Evolutionary conservation across 768 basidiomycete genomes (phyloP), one percentile per base, ranked within the genome.

Genomic region (Boletus barrowsii): DNA sequence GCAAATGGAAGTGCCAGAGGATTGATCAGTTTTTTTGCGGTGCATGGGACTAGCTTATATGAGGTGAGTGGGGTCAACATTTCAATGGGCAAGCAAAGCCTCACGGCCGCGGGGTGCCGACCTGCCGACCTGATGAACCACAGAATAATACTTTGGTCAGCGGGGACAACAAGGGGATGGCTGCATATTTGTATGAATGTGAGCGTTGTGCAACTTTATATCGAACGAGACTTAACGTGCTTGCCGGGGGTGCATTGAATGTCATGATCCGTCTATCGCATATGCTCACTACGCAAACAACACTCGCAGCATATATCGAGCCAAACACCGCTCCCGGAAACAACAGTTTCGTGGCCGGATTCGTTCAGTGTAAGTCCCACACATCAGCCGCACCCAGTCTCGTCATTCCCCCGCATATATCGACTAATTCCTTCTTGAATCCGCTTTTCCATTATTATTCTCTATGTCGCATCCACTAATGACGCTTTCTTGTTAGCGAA

Each of bases 131-230:
- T 22, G 14, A 33, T 17, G 35, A 41, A 6, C 18, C 26, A 9
- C 58, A 90, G 87, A 92, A 91, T 65, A 91, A 90, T 58, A 90
- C 88, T 1, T 73, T 90, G n/a, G 79, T 91, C 30, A 90, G 87
- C 67, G 71, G 79, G 4, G 90, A 91, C 69, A 91, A 91, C 74
- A 91, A 92, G 67, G 90, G 90, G 39, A 90, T 91, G 87, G 88
- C 89, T 4, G 88, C 88, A 9, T 86, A 81, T 67, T 66, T 90
- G 17, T 92, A 88, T 56, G 90, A 91, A 76, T 72, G 86, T 86
- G 54, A 47, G 78, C 52, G 1, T 47, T 37, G 17, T 10, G 29
- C 22, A n/a, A 29, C 46, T 49, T 47, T 17, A 14, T 32, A 30
- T 20, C 14, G 1, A 13, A n/a, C 29, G 5, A 35, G 42, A 39